Evolutionary conservation across 768 basidiomycete genomes (phyloP), one percentile per base, ranked within the genome.

Genomic region (Lactifluus piperatus): DNA sequence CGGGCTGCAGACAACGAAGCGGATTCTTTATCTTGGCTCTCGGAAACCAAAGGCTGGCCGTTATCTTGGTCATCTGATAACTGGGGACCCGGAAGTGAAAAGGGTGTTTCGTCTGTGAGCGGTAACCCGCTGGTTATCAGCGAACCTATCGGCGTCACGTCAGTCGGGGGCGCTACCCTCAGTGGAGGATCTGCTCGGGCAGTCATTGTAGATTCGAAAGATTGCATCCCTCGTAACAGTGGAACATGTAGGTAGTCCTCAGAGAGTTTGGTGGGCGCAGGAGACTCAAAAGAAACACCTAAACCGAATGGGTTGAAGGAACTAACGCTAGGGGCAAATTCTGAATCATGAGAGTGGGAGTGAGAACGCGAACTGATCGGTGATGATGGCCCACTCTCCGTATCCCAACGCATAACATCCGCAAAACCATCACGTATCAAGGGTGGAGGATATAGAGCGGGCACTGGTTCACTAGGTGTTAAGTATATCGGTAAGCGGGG

Each of bases 171-270:
- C 2, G 49, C 51, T 4, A 54, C 27, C 30, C 54, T 45, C 26
- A 53, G n/a, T 5, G 58, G 45, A n/a, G 39, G 52, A 36, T 72
- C 77, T 49, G 86, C 86, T 24, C 83, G 79, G 0, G 87, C 89
- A 0, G 91, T 93, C 37, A 87, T 69, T 1, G 83, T 84, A 4
- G 89, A 91, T 64, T 93, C 91, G 67, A 92, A 93, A 0, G 87
- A 89, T 64, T 91, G 88, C 85, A 91, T 88, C 68, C 85, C 86
- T 24, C 89, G 84, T n/a, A 93, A 69, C 44, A 76, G 74, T 4
- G 80, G 82, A 1, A 68, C 65, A 20, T 29, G 63, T 36, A 32
- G 69, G 64, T 80, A 70, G 1, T 74, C 53, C 1, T 73, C 70
- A 8, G 77, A 74, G 34, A 72, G 76, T 59, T 78, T 74, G 0